A percentile compares a stretch with the other conserved stretches of the same genome.
phyloP scores from a whole-genome alignment of 179 eudicot species.

The Vitellaria paradoxa region DNA sequence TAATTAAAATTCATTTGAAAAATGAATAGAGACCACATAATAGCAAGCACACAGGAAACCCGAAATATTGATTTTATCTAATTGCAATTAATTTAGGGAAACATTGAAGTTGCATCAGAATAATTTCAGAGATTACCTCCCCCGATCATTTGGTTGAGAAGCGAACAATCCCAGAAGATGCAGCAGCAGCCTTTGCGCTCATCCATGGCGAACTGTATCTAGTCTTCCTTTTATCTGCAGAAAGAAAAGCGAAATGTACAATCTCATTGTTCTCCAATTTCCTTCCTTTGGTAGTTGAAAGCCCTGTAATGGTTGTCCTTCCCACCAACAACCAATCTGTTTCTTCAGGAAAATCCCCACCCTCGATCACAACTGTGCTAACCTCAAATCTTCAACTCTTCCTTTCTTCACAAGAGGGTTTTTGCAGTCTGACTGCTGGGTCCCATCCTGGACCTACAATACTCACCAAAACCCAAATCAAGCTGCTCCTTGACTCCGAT shows the following conservation, averaged over 20 bases:
- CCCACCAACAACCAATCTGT: constrained; percentile 59
- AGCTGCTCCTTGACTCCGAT: background rate
- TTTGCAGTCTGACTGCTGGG: background rate
- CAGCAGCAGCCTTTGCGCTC: constrained; percentile 34
- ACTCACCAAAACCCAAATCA: background rate
- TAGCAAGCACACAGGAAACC: too few relatives aligned
- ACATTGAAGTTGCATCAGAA: background rate
- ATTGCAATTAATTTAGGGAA: too few relatives aligned
- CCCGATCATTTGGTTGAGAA: constrained; percentile 57
- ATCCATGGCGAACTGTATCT: constrained; percentile 14
- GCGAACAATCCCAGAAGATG: constrained; percentile 46
- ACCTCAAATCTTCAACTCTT: constrained; percentile 24
- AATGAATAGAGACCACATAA: too few relatives aligned
- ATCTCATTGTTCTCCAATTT: constrained; percentile 54
- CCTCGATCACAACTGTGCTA: constrained; percentile 39
- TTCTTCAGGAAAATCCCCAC: constrained; percentile 52
- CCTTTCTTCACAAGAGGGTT: constrained; percentile 16
- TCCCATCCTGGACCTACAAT: background rate
- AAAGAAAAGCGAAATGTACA: constrained; percentile 52
- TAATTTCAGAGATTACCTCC: constrained; percentile 38
- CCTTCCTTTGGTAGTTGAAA: constrained; percentile 62
- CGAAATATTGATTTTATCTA: too few relatives aligned
- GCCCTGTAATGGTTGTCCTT: constrained; percentile 38
- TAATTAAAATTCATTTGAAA: too few relatives aligned
- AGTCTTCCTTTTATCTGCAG: constrained; percentile 11